A percentile compares a stretch with the other conserved stretches of the same genome.
phyloP scores from a whole-genome alignment of 2,329 filamentous ascomycete genomes.

The Sporothrix phasma region DNA sequence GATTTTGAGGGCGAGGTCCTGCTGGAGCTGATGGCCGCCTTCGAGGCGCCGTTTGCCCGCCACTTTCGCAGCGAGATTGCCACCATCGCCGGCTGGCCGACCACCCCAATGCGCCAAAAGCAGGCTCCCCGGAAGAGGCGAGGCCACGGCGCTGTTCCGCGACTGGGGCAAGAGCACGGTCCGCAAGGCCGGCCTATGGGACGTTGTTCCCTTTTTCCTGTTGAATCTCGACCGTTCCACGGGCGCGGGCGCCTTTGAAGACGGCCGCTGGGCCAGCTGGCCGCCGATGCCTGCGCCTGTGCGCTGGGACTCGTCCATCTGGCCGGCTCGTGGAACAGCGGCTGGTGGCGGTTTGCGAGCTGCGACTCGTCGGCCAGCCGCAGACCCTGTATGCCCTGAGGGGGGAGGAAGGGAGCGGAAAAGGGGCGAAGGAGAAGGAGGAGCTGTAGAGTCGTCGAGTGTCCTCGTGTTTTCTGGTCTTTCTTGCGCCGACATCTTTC shows the following conservation, averaged over 20 bases:
- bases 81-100: slow-evolving; percentile 40
- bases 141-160: slow-evolving; percentile 44
- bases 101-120: slow-evolving; percentile 41
- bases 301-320: slow-evolving; percentile 50
- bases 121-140: slow-evolving; percentile 36
- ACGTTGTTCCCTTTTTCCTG: slow-evolving; percentile 56
- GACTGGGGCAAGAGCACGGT: slow-evolving; percentile 54
- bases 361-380: slow-evolving; percentile 45
- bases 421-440: too few species aligned
- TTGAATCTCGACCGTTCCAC: slow-evolving; percentile 50
- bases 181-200: slow-evolving; percentile 47
- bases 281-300: slow-evolving; percentile 53
- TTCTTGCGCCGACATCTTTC: too few species aligned
- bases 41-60: slow-evolving; percentile 40
- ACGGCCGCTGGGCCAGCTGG: slow-evolving; percentile 51
- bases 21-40: slow-evolving; percentile 39
- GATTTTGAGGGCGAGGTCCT: slow-evolving; percentile 38
- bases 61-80: slow-evolving; percentile 48
- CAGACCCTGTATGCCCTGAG: slow-evolving; percentile 43
- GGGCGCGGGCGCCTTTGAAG: slow-evolving; percentile 33
- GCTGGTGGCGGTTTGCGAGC: slow-evolving; percentile 56
- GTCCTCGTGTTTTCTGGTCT: background rate
- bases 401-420: background rate
- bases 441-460: slow-evolving; percentile 10
- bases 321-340: slow-evolving; percentile 44